Percentiles rank a stretch among this genome's conserved stretches.
phyloP scores from a whole-genome alignment of 2,329 filamentous ascomycete species.

The Leptographium wingfieldii region DNA sequence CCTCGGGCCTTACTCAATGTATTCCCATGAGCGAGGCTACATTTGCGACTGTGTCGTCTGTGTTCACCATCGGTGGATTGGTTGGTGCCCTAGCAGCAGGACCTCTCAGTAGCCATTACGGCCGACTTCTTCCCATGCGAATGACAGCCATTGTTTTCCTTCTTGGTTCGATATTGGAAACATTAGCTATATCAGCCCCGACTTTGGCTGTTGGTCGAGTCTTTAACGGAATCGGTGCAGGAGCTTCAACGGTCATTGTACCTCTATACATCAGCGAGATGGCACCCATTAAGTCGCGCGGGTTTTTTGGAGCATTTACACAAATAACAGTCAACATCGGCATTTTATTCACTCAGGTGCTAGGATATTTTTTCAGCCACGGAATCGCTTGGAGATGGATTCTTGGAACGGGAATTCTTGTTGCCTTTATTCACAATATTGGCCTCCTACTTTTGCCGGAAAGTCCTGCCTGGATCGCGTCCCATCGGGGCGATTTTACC shows the following conservation, averaged over 20 bases:
- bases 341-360: slow-evolving; percentile 68
- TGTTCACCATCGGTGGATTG: slow-evolving; percentile 84
- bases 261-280: slow-evolving; percentile 93
- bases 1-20: slow-evolving; percentile 51
- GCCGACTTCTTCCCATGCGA: slow-evolving; percentile 65
- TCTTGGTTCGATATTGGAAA: slow-evolving; percentile 63
- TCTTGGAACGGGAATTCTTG: slow-evolving; percentile 55
- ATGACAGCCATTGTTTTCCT: slow-evolving; percentile 66
- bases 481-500: slow-evolving; percentile 44
- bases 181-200: slow-evolving; percentile 53
- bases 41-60: slow-evolving; percentile 77
- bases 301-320: slow-evolving; percentile 73
- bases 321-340: slow-evolving; percentile 91
- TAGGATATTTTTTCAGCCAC: slow-evolving; percentile 80
- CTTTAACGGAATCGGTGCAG: slow-evolving; percentile 71
- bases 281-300: slow-evolving; percentile 59
- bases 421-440: slow-evolving; percentile 54
- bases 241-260: slow-evolving; percentile 81
- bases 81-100: slow-evolving; percentile 70
- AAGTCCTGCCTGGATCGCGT: slow-evolving; percentile 74
- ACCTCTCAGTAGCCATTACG: slow-evolving; percentile 63
- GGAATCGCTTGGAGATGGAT: slow-evolving; percentile 75
- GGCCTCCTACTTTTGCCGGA: slow-evolving; percentile 72
- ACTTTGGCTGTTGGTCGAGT: slow-evolving; percentile 63
- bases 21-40: slow-evolving; percentile 75